Evolutionary conservation across 2,329 filamentous ascomycete species (phyloP).

Genomic region (Sporothrix euskadiensis): DNA sequence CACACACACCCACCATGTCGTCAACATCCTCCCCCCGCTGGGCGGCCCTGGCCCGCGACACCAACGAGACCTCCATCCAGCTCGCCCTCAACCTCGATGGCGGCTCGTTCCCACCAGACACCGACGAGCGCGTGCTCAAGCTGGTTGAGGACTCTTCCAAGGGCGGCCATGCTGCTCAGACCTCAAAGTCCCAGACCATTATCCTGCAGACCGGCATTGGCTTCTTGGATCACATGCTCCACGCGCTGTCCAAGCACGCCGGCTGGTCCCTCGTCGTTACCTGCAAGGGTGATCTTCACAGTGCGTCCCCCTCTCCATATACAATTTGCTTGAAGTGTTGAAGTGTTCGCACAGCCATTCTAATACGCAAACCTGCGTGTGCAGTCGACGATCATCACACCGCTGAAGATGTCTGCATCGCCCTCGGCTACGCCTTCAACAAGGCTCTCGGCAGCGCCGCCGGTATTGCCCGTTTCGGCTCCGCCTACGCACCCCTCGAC

Average conservation of each 20-base stretch:
- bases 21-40: constrained; percentile 56
- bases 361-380: not conserved
- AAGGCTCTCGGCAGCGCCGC: constrained; percentile 72
- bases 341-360: not conserved
- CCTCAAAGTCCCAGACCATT: constrained; percentile 81
- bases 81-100: constrained; percentile 92
- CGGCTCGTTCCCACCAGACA: constrained; percentile 62
- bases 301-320: constrained; percentile 44
- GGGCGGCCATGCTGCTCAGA: constrained; percentile 75
- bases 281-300: constrained; percentile 88
- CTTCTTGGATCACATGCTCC: constrained; percentile 98
- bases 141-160: constrained; percentile 49
- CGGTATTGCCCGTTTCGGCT: constrained; percentile 87
- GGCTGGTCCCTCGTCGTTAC: constrained; percentile 86
- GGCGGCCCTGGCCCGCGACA: constrained; percentile 79
- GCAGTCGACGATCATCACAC: constrained; percentile 99
- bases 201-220: constrained; percentile 90
- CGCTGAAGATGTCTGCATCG: constrained; percentile 91
- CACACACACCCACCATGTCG: constrained; percentile 32
- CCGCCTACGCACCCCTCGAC: constrained; percentile 89
- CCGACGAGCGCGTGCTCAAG: constrained; percentile 54
- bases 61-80: constrained; percentile 97
- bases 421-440: constrained; percentile 83
- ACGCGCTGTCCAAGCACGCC: constrained; percentile 91
- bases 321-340: too few species aligned